phyloP scores from a whole-genome alignment of 257 asterid species.

The Cruciata laevipes region DNA sequence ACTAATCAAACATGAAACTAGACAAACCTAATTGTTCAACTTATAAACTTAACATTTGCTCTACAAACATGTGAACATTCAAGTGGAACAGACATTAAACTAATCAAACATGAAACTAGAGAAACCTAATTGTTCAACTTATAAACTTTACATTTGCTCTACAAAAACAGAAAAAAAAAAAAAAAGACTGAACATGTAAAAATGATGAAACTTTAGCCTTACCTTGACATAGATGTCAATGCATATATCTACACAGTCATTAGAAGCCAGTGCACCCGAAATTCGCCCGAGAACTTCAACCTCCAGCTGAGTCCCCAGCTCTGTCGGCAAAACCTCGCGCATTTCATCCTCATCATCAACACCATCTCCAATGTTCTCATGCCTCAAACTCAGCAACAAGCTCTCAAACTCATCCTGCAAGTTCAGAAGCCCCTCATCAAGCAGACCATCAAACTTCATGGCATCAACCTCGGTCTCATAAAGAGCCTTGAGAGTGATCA shows the following conservation, averaged over 20 bases:
- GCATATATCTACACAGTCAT: slow-evolving; percentile 78
- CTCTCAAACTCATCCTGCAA: slow-evolving; percentile 81
- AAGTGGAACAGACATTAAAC: too few relatives aligned
- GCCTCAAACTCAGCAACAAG: slow-evolving; percentile 45
- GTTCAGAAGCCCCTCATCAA: slow-evolving; percentile 71
- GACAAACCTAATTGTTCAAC: too few relatives aligned
- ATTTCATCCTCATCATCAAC: slow-evolving; percentile 18
- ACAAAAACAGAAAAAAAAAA: not conserved
- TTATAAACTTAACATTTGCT: too few relatives aligned
- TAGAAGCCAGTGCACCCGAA: slow-evolving; percentile 47
- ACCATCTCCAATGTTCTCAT: slow-evolving; percentile 22
- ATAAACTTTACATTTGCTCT: not conserved
- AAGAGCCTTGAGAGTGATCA: slow-evolving; percentile 58
- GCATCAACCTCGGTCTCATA: slow-evolving; percentile 67
- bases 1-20: too few relatives aligned
- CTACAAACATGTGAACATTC: too few relatives aligned
- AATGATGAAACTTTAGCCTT: not conserved
- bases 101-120: not conserved
- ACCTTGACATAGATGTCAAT: slow-evolving; percentile 76
- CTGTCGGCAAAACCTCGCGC: slow-evolving; percentile 15
- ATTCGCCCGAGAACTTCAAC: slow-evolving; percentile 49
- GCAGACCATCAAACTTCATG: slow-evolving; percentile 64
- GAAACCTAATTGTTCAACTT: not conserved
- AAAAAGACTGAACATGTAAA: not conserved
- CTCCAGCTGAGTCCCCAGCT: slow-evolving; percentile 55